phyloP scores from a whole-genome alignment of 345 rosid genomes.

The Populus pruinosa region DNA sequence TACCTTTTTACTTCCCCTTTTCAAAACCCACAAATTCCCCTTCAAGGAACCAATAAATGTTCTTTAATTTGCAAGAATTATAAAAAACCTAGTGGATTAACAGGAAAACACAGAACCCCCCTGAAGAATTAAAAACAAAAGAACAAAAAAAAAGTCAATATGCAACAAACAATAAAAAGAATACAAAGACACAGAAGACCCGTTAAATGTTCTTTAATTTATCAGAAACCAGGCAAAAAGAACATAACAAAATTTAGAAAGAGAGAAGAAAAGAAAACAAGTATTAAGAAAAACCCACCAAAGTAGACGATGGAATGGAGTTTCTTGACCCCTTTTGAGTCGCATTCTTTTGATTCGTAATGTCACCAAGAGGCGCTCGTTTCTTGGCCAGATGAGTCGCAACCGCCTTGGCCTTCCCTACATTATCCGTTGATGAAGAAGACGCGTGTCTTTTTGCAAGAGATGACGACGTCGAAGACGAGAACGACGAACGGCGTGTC shows the following conservation, averaged over 20 bases:
- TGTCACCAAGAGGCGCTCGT: conserved; percentile 72
- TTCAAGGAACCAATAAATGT: too few relatives aligned
- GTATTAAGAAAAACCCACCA: conserved; percentile 40
- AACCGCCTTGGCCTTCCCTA: conserved; percentile 32
- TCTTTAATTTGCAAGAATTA: background rate
- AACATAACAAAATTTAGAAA: background rate
- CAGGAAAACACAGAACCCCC: background rate
- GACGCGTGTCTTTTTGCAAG: conserved; percentile 46
- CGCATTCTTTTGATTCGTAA: conserved; percentile 56
- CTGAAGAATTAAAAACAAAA: background rate
- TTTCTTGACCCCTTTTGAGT: conserved; percentile 30
- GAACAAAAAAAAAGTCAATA: background rate
- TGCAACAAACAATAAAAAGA: background rate
- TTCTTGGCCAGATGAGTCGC: conserved; percentile 51
- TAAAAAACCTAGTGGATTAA: background rate
- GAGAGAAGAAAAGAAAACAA: background rate
- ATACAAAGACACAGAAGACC: background rate
- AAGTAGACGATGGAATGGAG: conserved; percentile 42
- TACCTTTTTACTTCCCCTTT: background rate
- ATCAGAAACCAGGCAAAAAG: conserved; percentile 2
- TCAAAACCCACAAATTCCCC: too few relatives aligned
- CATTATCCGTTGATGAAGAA: conserved; percentile 39
- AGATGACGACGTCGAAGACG: conserved; percentile 50
- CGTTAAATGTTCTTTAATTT: background rate
- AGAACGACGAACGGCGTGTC: conserved; percentile 41